These are phyloP conservation scores for Microdochium trichocladiopsis DNA, from an alignment of 2,329 filamentous ascomycete genomes.

Conservation along the genomic window DNA sequence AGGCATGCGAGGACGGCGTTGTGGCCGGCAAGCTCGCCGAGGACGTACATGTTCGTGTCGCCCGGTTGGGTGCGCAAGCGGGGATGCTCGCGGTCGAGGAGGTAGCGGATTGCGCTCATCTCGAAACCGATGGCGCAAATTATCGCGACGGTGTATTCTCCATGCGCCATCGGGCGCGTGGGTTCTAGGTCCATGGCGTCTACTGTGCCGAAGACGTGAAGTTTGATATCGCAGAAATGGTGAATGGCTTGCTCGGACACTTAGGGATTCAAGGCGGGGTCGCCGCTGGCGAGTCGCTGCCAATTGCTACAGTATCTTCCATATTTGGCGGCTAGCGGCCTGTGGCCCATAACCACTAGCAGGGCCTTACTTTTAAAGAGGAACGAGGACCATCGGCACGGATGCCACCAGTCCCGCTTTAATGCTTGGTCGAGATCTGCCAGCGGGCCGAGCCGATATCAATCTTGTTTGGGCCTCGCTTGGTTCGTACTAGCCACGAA, in stretches of 20 bases:
- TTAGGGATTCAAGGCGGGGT: background rate
- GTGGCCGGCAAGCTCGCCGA: conserved; percentile 16
- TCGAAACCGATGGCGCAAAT: conserved; percentile 16
- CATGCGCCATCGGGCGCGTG: background rate
- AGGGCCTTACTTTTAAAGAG: background rate
- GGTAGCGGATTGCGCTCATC: conserved; percentile 17
- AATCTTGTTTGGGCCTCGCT: background rate
- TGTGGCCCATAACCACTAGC: background rate
- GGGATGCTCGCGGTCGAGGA: conserved; percentile 18
- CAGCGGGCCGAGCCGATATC: background rate
- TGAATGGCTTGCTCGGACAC: background rate
- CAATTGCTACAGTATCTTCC: background rate
- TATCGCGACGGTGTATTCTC: conserved; percentile 16
- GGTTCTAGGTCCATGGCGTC: background rate
- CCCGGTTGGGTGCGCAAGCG: conserved; percentile 6
- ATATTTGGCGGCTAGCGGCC: background rate
- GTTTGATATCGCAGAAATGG: background rate
- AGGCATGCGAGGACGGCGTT: conserved; percentile 19
- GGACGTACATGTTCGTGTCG: conserved; percentile 16
- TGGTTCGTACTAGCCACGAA: background rate
- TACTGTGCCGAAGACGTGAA: background rate
- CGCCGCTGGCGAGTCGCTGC: background rate
- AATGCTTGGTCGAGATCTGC: background rate
- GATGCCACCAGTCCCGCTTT: background rate
- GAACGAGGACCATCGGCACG: background rate